Base-by-base conservation (phyloP, 2,329 filamentous ascomycete genomes). In the Monosporascus sp. region DNA sequence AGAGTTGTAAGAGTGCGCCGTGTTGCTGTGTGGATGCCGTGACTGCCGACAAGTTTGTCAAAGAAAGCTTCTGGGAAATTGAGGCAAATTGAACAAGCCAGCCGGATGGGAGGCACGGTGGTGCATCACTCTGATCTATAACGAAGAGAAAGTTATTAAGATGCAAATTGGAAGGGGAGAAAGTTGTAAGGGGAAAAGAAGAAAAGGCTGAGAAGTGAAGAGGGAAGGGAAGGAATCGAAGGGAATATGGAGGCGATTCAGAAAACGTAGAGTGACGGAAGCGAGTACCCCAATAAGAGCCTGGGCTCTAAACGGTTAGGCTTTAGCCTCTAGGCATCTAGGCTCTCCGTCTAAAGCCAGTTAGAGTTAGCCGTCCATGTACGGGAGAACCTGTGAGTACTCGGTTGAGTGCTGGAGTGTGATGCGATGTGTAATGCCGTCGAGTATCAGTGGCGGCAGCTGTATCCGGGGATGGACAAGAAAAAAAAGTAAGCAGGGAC, bases 181-280 rank as follows among this genome's bases (percentile, higher is more conserved):
- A 54, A 51, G 52, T 46, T 56, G 48, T 59, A 63, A 64, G 61
- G 56, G 65, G 67, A 70, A 69, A 69, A 69, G 66, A 66, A 68
- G 66, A 65, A 64, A 71, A 70, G 69, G 66, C 66, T 64, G 64
- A 64, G 61, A 61, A 65, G 64, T 59, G 58, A 64, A 65, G 61
- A 63, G 64, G 59, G 60, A 62, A 62, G 68, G 59, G 60, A 60
- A 68, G 70, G 70, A 66, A 67, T 65, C 65, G 64, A 64, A 70
- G 63, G 60, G 61, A 58, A 61, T 57, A 56, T 59, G 57, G 51
- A 52, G 51, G 56, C 53, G 56, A 53, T 48, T 26, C 26, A 50
- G 52, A 41, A 41, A 52, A 48, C n/a, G 22, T 20, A 51, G 17
- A 37, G 34, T 53, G 22, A 46, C 22, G 22, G 43, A 24, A 19